phyloP scores from a whole-genome alignment of 306 rosid genomes.

The Medicago ruthenica region DNA sequence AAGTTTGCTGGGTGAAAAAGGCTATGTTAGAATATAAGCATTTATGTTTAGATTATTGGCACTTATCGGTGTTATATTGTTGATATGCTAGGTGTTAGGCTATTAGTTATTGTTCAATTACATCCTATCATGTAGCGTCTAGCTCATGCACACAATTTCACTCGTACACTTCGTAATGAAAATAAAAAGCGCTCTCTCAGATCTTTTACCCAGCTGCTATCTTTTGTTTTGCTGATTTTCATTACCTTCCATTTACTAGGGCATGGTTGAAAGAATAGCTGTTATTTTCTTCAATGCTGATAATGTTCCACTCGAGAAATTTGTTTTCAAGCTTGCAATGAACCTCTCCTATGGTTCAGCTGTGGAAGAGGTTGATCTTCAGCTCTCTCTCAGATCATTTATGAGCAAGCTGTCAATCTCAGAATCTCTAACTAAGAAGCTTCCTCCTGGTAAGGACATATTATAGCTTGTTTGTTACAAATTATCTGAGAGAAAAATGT shows the following conservation, averaged over 20 bases:
- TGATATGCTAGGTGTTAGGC: background rate
- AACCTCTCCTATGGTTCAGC: slow-evolving; percentile 63
- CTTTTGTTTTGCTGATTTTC: slow-evolving; percentile 32
- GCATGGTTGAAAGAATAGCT: slow-evolving; percentile 80
- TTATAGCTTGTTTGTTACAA: background rate
- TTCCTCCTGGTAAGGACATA: slow-evolving; percentile 61
- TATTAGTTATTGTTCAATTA: background rate
- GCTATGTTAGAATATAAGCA: slow-evolving; percentile 8
- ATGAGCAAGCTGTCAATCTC: slow-evolving; percentile 74
- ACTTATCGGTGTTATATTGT: background rate
- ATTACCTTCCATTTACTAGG: slow-evolving; percentile 53
- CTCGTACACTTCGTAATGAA: background rate
- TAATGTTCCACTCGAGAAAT: slow-evolving; percentile 67
- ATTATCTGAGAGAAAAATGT: background rate
- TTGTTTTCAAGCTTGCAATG: slow-evolving; percentile 71
- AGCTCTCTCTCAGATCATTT: slow-evolving; percentile 84
- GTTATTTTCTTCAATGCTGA: slow-evolving; percentile 68
- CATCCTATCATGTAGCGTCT: no score
- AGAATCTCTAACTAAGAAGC: slow-evolving; percentile 66
- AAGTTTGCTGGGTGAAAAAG: no score
- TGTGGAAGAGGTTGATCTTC: slow-evolving; percentile 68
- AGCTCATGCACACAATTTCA: no score
- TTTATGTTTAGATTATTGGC: slow-evolving; percentile 28
- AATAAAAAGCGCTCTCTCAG: background rate
- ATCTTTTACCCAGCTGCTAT: background rate